Evolutionary conservation across 768 basidiomycete species (phyloP), one percentile per base, ranked within the genome.

Genomic region (Hygrocybe punicea): DNA sequence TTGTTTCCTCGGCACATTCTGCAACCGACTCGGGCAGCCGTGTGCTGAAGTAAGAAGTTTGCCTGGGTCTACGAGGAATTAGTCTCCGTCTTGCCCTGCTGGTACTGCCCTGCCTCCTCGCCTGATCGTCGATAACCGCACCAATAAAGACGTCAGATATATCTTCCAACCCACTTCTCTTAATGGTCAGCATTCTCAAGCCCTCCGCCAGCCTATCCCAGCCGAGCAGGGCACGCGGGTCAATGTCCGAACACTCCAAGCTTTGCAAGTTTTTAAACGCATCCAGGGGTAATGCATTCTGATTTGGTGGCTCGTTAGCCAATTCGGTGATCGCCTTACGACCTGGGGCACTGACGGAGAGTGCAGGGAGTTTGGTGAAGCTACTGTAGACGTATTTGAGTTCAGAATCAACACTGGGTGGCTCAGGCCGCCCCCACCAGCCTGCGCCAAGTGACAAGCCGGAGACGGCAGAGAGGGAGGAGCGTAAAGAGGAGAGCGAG

Each of bases 341-440:
- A 45, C 82, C 82, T 0, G 89, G 87, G 2, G 86, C 79, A 58
- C 76, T 79, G 55, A 95, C 72, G 6, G 78, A 73, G 37, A 96
- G 76, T 1, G 92, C 87, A 14, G 93, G 93, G 0, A 97, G 76
- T 72, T 90, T 93, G 44, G 92, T 97, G 76, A 96, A 92, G 67
- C 86, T 83, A 68, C 91, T 92, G 75, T 85, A 96, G 60, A 95
- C 80, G 70, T 86, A 92, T 68, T 85, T 93, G 69, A 96, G 84
- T 64, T 93, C 89, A 2, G 76, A 67, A 55, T 93, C 87, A 61
- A 89, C 71, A 58, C 67, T 80, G 10, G 80, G 82, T 36, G 81
- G 81, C 56, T 84, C 79, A 5, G 80, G 67, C 58, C 78, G 75
- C 44, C 79, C 73, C 89, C 88, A 93, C 89, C 89, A 91, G 51